Conservation (phyloP, 257 asterid genomes). For the Capsicum chinense region DNA sequence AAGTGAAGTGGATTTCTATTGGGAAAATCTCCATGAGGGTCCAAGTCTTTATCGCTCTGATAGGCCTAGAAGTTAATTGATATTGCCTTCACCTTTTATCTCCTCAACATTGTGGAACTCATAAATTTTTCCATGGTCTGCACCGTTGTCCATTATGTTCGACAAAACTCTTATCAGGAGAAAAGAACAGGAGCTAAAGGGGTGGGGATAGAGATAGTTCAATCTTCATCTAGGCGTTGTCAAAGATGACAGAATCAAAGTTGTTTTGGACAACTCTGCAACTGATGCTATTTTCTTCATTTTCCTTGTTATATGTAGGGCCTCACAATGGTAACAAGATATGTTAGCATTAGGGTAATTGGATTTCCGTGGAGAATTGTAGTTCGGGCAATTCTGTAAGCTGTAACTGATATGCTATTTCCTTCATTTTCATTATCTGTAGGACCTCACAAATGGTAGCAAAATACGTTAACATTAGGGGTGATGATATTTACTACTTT, state of each 20-base stretch:
- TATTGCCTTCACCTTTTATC: too few species aligned
- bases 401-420: too few species aligned
- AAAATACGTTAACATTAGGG: too few species aligned
- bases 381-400: too few species aligned
- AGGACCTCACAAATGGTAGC: too few species aligned
- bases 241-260: background rate
- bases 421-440: too few species aligned
- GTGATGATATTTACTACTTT: background rate
- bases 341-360: background rate
- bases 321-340: background rate
- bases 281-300: constrained; percentile 8
- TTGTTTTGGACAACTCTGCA: background rate
- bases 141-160: background rate
- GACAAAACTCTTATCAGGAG: background rate
- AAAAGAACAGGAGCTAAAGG: background rate
- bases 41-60: background rate
- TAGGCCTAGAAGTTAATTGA: background rate
- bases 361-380: too few species aligned
- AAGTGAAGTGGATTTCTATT: background rate
- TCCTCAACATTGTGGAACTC: background rate
- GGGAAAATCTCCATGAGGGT: background rate
- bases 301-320: background rate
- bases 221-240: background rate
- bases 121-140: background rate
- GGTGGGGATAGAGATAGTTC: background rate